Evolutionary conservation across 1,284 basidiomycete species (phyloP).

Genomic region (Trichosporon sp.): DNA sequence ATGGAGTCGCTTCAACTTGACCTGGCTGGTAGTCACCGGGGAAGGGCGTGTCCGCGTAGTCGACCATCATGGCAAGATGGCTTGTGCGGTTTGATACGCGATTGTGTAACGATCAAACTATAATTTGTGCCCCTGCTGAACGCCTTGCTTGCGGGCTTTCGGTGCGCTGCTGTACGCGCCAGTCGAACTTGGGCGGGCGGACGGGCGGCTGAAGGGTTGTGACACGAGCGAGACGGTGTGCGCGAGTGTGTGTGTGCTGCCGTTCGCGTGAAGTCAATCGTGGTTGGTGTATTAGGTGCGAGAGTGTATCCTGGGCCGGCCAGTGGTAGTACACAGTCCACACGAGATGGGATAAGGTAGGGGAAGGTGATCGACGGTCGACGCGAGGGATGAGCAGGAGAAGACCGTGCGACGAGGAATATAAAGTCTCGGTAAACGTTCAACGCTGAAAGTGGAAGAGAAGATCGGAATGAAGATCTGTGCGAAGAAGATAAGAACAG

Average conservation of each 20-base stretch:
- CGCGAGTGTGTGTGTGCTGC: not conserved
- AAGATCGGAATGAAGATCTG: not conserved
- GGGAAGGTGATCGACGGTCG: not conserved
- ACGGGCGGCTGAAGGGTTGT: not conserved
- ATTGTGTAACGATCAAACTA: not conserved
- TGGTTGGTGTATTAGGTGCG: not conserved
- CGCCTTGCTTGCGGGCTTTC: not conserved
- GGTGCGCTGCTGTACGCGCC: not conserved
- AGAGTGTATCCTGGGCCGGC: not conserved
- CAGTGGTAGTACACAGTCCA: not conserved
- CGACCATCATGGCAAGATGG: constrained; percentile 9
- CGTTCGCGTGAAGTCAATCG: not conserved
- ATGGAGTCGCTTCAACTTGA: constrained; percentile 15
- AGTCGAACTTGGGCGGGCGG: not conserved
- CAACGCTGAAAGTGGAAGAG: constrained; percentile 1
- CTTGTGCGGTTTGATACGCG: constrained; percentile 1
- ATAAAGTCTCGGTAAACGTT: constrained; percentile 1
- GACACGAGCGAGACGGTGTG: not conserved
- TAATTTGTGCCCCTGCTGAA: not conserved
- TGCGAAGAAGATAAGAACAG: not conserved
- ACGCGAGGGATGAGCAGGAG: not conserved
- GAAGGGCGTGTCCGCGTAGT: constrained; percentile 17
- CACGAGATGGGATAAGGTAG: not conserved
- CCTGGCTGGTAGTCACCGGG: constrained; percentile 20
- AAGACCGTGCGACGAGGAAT: not conserved